Base-by-base conservation (phyloP, 2,329 filamentous ascomycete species). In the Talaromyces atroroseus region DNA sequence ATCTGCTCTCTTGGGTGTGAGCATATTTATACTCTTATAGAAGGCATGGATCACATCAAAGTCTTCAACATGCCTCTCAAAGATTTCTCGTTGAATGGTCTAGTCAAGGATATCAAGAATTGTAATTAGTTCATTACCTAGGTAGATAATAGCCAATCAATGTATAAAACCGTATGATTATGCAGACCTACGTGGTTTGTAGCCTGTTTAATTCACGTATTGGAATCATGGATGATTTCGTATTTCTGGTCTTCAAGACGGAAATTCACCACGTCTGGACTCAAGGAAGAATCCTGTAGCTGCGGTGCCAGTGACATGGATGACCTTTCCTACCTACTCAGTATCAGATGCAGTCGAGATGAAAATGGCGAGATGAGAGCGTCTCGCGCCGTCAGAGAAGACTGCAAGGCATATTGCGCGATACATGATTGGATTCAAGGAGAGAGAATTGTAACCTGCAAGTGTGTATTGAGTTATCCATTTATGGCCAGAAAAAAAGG, bases 211-310 rank as follows among this genome's bases (percentile, higher is more conserved):
- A n/a, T n/a, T n/a, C n/a, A n/a, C n/a, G n/a, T n/a, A n/a, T n/a
- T n/a, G n/a, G n/a, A n/a, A n/a, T n/a, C n/a, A 18, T 18, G 53
- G 32, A 59, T 44, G 21, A 23, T 58, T 38, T 60, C 38, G 45
- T 49, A 55, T 18, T 21, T 47, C 21, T 59, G 59, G 11, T 56
- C 38, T 21, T 58, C 58, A 24, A 51, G 47, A 34, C 42, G 26
- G 23, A 55, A 49, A 34, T 61, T 62, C 59, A 32, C 60, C 59
- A 32, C 60, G 60, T 24, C 61, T 61, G 58, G 61, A 63, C 38
- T 63, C 59, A 5, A 59, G 58, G 8, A 49, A 46, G 45, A 55
- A 61, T 11, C 58, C 61, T 5, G 56, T 63, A 46, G 55, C 52
- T 24, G 51, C 50, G 14, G 51, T 60, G 1, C 61, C 58, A 18